Conservation (phyloP, 352 stramenopile genomes). For the Phytophthora pluvialis region DNA sequence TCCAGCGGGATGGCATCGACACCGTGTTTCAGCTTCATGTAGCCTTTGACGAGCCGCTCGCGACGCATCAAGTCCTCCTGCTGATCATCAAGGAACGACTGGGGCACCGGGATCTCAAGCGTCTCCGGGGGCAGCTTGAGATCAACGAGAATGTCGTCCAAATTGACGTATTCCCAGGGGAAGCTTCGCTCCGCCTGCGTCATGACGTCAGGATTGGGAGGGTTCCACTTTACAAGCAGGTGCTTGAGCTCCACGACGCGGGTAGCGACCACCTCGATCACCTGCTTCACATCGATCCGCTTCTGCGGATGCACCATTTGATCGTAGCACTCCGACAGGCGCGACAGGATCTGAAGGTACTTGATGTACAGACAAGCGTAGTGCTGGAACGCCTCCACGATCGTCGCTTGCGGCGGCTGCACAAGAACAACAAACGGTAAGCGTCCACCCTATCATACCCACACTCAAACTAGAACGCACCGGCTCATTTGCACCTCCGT, state of each 20-base stretch:
- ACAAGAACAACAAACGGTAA: neutral
- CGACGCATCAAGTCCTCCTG: slow-evolving; percentile 61
- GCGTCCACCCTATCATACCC: neutral
- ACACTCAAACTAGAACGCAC: slow-evolving; percentile 21
- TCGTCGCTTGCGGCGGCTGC: slow-evolving; percentile 73
- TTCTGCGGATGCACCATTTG: slow-evolving; percentile 96
- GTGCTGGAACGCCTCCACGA: slow-evolving; percentile 93
- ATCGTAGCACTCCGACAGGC: slow-evolving; percentile 93
- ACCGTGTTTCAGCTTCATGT: slow-evolving; percentile 92
- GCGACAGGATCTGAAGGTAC: slow-evolving; percentile 93
- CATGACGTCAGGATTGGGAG: slow-evolving; percentile 89
- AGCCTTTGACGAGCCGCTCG: slow-evolving; percentile 88
- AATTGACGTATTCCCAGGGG: slow-evolving; percentile 95
- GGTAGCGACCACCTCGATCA: slow-evolving; percentile 93
- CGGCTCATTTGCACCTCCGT: slow-evolving; percentile 41
- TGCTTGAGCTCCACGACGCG: slow-evolving; percentile 91
- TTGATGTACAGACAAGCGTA: slow-evolving; percentile 96
- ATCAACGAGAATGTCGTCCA: slow-evolving; percentile 93
- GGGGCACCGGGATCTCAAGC: slow-evolving; percentile 90
- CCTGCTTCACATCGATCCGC: slow-evolving; percentile 92
- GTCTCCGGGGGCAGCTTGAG: slow-evolving; percentile 93
- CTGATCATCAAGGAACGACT: slow-evolving; percentile 91
- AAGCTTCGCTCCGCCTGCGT: slow-evolving; percentile 86
- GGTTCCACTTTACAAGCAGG: slow-evolving; percentile 95
- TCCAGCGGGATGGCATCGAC: slow-evolving; percentile 70